A percentile compares a stretch with the other conserved stretches of the same genome.
phyloP scores from a whole-genome alignment of 176 grass and related monocot species.

The Coix lacrymajobi region DNA sequence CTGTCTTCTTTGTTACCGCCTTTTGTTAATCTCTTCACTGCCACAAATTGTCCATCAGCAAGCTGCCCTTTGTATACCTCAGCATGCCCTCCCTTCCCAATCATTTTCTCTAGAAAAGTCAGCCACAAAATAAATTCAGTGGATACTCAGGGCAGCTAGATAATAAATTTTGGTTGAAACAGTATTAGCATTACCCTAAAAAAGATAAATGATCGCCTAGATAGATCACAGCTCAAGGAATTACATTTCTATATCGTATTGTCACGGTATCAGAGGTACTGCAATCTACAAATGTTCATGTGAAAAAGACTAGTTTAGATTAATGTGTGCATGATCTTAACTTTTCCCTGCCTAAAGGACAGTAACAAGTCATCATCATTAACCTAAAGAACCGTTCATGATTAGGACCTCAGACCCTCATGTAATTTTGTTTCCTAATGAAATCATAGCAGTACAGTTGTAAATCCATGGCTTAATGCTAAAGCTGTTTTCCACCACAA shows the following conservation, averaged over 20 bases:
- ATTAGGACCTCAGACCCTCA: slow-evolving; percentile 30
- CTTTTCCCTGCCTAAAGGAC: slow-evolving; percentile 17
- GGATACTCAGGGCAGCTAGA: not conserved
- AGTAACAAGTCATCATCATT: slow-evolving; percentile 27
- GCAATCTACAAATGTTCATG: not conserved
- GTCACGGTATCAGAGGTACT: not conserved
- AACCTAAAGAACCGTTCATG: slow-evolving; percentile 29
- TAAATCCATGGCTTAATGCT: slow-evolving; percentile 21
- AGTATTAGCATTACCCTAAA: not conserved
- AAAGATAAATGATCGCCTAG: not conserved
- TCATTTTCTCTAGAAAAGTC: slow-evolving; percentile 65
- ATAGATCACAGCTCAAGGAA: not conserved
- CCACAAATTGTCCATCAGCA: slow-evolving; percentile 71
- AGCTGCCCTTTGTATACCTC: slow-evolving; percentile 88
- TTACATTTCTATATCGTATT: not conserved
- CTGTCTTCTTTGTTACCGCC: slow-evolving; percentile 77
- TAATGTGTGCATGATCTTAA: not conserved
- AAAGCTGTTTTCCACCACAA: slow-evolving; percentile 26
- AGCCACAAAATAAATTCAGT: slow-evolving; percentile 26
- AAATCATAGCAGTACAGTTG: slow-evolving; percentile 18
- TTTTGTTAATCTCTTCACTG: slow-evolving; percentile 92
- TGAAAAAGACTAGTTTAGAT: not conserved
- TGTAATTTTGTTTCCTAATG: not conserved
- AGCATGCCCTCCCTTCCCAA: slow-evolving; percentile 93
- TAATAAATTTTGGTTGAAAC: not conserved